Evolutionary conservation across 371 early-diverging fungal genomes (phyloP).

Genomic region (Mortierella sp.): DNA sequence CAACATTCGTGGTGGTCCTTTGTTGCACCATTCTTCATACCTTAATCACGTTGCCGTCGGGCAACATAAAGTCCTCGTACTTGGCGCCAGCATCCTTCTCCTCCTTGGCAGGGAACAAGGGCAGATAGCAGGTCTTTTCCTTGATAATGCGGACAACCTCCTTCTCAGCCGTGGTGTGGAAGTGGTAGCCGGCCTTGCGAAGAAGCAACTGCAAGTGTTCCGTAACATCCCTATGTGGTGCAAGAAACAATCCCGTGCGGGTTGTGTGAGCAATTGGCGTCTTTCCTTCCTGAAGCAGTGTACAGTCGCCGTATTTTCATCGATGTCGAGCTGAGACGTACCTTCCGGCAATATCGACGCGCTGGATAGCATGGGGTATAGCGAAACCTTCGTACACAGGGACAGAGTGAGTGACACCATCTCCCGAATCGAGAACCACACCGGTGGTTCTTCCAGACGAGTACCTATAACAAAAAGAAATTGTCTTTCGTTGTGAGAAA

Average conservation of each 20-base stretch:
- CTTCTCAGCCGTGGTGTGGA: conserved; percentile 99
- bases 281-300: not conserved
- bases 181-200: conserved; percentile 99
- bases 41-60: conserved; percentile 99
- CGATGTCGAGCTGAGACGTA: not conserved
- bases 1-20: too few relatives aligned
- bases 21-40: conserved; percentile 66
- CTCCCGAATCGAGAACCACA: conserved; percentile 99
- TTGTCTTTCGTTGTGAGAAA: conserved; percentile 82
- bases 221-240: conserved; percentile 93
- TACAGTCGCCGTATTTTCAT: not conserved
- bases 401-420: conserved; percentile 99
- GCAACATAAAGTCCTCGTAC: conserved; percentile 97
- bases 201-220: conserved; percentile 97
- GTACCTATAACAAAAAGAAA: conserved; percentile 24
- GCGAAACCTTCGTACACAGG: conserved; percentile 99
- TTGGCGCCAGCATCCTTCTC: conserved; percentile 96
- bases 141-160: conserved; percentile 99
- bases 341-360: conserved; percentile 91
- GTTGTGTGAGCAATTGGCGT: not conserved
- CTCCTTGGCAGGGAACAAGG: conserved; percentile 99
- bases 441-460: conserved; percentile 99
- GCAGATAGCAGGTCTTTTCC: conserved; percentile 99
- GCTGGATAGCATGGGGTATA: conserved; percentile 98
- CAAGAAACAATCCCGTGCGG: conserved; percentile 67